Percentiles rank a stretch among this genome's conserved stretches.
phyloP scores from a whole-genome alignment of 768 basidiomycete genomes.

The Nidularia pulvinata region DNA sequence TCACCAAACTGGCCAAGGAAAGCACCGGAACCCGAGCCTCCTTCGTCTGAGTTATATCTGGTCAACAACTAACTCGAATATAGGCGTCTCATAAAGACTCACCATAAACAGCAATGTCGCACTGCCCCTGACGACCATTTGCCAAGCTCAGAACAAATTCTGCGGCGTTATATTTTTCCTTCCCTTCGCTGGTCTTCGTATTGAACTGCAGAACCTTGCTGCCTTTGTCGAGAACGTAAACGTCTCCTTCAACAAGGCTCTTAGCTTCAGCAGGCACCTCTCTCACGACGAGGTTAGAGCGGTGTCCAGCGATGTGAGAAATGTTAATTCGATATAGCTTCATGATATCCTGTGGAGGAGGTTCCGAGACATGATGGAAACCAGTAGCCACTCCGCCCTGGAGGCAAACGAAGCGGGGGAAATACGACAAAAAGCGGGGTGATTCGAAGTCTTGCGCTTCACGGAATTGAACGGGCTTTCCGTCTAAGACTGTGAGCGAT shows the following conservation, averaged over 20 bases:
- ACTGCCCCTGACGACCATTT: slow-evolving; percentile 34
- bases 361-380: slow-evolving; percentile 27
- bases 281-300: slow-evolving; percentile 37
- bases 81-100: slow-evolving; percentile 7
- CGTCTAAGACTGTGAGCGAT: no score
- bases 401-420: slow-evolving; percentile 22
- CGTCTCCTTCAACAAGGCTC: slow-evolving; percentile 53
- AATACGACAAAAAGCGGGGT: slow-evolving; percentile 30
- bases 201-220: slow-evolving; percentile 53
- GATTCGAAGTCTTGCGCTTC: slow-evolving; percentile 65
- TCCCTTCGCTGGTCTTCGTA: slow-evolving; percentile 49
- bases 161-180: slow-evolving; percentile 60
- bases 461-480: slow-evolving; percentile 57
- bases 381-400: slow-evolving; percentile 27
- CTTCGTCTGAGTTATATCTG: slow-evolving; percentile 42
- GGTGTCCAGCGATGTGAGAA: slow-evolving; percentile 18
- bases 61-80: background rate
- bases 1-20: slow-evolving; percentile 52
- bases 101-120: slow-evolving; percentile 51
- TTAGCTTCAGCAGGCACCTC: slow-evolving; percentile 43
- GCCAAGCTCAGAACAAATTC: slow-evolving; percentile 53
- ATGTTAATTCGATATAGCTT: slow-evolving; percentile 52
- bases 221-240: slow-evolving; percentile 63
- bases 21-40: slow-evolving; percentile 35
- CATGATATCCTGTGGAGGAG: slow-evolving; percentile 29